Base-by-base conservation (phyloP, 2,329 filamentous ascomycete species). In the Amphichorda felina region DNA sequence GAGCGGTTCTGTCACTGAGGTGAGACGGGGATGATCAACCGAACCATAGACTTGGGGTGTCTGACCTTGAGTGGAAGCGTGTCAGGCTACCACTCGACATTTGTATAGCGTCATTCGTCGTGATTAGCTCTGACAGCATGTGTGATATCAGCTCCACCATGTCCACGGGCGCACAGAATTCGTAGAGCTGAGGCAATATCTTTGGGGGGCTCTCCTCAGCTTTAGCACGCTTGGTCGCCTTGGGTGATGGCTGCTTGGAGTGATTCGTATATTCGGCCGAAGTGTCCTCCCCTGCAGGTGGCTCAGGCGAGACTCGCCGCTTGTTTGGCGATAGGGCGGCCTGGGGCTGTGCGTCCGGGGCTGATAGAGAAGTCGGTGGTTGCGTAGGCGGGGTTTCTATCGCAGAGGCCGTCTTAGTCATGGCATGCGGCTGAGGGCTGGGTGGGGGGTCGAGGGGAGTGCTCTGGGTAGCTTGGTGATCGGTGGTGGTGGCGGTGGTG, bases 61-160 rank as follows among this genome's bases (percentile, higher is more conserved):
- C n/a, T n/a, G 69, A 86, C 82, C 88, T 80, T 30, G 87, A 96
- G 58, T 98, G 91, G 56, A 98, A 98, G 36, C 91, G 75, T 34
- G 91, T 98, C 38, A 98, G 69, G 24, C 85, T 82, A 24, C 85
- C 87, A 45, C 85, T 84, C 7, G 58, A 58, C 39, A 58, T 57
- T 47, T 81, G 78, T 37, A 95, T 73, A 32, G 89, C 88, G 55
- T 98, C 91, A 50, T 98, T 98, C 43, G 89, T 84, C 41, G 84
- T 79, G 45, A 98, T 94, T 33, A 98, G 66, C 59, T 98, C 91
- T 57, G 88, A 80, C 33, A 98, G 70, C 91, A 98, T 96, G 51
- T 93, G 85, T 31, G 88, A 79, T 45, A 98, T 91, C 41, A 98
- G 64, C 29, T 89, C 70, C 19, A 94, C 91, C 53, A 98, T 74